Conservation (phyloP, 352 stramenopile genomes). For the Pythium guiyangense region DNA sequence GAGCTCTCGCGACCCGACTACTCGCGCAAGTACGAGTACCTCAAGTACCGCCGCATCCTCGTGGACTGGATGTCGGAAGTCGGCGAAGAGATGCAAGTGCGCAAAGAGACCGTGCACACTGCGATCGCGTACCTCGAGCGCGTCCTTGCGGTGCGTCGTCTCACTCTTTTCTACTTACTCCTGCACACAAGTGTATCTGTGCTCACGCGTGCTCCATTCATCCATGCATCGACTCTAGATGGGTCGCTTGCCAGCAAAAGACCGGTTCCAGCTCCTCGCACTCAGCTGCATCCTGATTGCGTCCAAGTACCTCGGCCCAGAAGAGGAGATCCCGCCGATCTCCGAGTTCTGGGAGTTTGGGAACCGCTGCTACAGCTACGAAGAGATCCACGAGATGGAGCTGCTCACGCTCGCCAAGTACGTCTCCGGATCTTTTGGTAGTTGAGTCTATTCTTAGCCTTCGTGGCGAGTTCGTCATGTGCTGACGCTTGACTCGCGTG, state of each 20-base stretch:
- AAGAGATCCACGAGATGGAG: conserved; percentile 80
- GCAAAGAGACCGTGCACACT: conserved; percentile 75
- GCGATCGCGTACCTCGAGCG: conserved; percentile 83
- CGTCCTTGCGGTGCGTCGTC: conserved; percentile 31
- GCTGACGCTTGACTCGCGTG: conserved; percentile 9
- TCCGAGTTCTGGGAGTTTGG: conserved; percentile 85
- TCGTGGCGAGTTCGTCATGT: conserved; percentile 9
- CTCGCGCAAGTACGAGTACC: conserved; percentile 70
- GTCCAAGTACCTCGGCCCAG: conserved; percentile 73
- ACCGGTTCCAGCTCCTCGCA: conserved; percentile 78
- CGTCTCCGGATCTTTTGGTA: conserved; percentile 4
- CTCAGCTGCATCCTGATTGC: conserved; percentile 78
- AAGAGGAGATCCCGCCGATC: conserved; percentile 78
- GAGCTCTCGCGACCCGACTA: conserved; percentile 68
- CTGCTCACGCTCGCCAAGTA: conserved; percentile 49
- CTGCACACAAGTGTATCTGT: not conserved
- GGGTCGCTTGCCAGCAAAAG: conserved; percentile 53
- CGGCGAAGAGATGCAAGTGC: conserved; percentile 80
- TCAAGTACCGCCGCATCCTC: conserved; percentile 78
- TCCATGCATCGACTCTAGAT: conserved; percentile 8
- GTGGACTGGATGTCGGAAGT: conserved; percentile 87
- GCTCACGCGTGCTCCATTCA: not conserved
- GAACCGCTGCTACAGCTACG: conserved; percentile 79
- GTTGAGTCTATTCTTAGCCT: not conserved
- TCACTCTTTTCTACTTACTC: not conserved